phyloP scores from a whole-genome alignment of 257 asterid species.

The Fraxinus excelsior region DNA sequence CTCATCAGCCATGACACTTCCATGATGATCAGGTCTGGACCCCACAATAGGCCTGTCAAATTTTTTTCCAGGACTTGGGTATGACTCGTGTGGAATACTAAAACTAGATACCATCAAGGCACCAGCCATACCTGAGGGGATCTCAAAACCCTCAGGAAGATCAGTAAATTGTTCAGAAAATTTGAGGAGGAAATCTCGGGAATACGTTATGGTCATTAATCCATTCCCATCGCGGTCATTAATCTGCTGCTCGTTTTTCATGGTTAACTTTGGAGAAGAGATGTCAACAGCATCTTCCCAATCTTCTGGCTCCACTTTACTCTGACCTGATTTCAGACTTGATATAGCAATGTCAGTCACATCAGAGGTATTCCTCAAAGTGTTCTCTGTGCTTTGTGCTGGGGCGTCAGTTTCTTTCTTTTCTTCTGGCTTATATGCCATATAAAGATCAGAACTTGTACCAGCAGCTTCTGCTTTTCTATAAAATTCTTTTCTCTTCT shows the following conservation, averaged over 20 bases:
- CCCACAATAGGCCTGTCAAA: conserved; percentile 52
- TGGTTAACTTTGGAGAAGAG: conserved; percentile 60
- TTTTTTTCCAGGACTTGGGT: conserved; percentile 55
- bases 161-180: conserved; percentile 61
- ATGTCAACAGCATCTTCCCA: conserved; percentile 98
- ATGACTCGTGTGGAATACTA: conserved; percentile 41
- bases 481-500: conserved; percentile 50
- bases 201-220: conserved; percentile 54
- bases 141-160: conserved; percentile 67
- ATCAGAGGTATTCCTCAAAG: conserved; percentile 40
- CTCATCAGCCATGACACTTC: conserved; percentile 54
- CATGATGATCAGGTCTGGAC: conserved; percentile 67
- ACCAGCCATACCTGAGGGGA: conserved; percentile 48
- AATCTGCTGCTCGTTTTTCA: conserved; percentile 37
- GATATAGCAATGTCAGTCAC: conserved; percentile 37
- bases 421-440: conserved; percentile 91
- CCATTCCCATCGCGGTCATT: conserved; percentile 46
- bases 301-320: conserved; percentile 81
- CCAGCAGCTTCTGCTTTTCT: conserved; percentile 82
- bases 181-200: conserved; percentile 84
- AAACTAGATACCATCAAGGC: conserved; percentile 36
- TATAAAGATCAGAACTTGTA: conserved; percentile 80
- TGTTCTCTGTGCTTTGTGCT: conserved; percentile 35
- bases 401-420: conserved; percentile 52
- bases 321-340: conserved; percentile 40